Percentiles rank a stretch among this genome's conserved stretches.
Evolutionary conservation across 106 monocot species (phyloP).

Genomic region (Chionographis japonica): DNA sequence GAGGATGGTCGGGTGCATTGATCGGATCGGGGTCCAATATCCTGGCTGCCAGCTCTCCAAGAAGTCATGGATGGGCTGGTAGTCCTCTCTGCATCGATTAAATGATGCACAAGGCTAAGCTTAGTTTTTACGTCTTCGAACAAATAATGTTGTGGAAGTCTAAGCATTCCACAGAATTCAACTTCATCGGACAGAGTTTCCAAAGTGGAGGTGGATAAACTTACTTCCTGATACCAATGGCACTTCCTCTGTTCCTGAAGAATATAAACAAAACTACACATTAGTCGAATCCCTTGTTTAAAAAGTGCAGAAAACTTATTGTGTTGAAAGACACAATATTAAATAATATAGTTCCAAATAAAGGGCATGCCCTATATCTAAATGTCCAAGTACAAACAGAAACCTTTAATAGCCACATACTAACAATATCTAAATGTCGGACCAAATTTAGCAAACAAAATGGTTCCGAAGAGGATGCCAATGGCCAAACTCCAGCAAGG

Average conservation of each 20-base stretch:
- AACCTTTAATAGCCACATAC: too few species aligned
- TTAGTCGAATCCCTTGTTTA: background rate
- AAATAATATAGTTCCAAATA: too few species aligned
- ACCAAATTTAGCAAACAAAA: too few species aligned
- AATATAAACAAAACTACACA: background rate
- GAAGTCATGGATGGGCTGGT: background rate
- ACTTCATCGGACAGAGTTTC: conserved; percentile 19
- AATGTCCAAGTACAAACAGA: too few species aligned
- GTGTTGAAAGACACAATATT: too few species aligned
- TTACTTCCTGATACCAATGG: conserved; percentile 34
- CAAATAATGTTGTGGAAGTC: conserved; percentile 12
- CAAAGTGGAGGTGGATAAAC: conserved; percentile 37
- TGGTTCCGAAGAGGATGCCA: too few species aligned
- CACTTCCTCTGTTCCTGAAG: conserved; percentile 29
- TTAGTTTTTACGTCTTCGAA: conserved; percentile 26
- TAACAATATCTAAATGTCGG: too few species aligned
- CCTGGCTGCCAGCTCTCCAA: conserved; percentile 19
- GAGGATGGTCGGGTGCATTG: conserved; percentile 6
- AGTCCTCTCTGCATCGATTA: conserved; percentile 14
- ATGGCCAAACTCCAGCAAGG: too few species aligned
- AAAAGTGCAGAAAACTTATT: background rate
- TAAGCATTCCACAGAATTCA: conserved; percentile 15
- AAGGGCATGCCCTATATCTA: too few species aligned
- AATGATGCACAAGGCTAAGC: conserved; percentile 14
- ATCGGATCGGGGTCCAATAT: conserved; percentile 14